Evolutionary conservation across 495 filamentous ascomycete genomes (phyloP), one percentile per base, ranked within the genome.

Genomic region (Penicillium daleae): DNA sequence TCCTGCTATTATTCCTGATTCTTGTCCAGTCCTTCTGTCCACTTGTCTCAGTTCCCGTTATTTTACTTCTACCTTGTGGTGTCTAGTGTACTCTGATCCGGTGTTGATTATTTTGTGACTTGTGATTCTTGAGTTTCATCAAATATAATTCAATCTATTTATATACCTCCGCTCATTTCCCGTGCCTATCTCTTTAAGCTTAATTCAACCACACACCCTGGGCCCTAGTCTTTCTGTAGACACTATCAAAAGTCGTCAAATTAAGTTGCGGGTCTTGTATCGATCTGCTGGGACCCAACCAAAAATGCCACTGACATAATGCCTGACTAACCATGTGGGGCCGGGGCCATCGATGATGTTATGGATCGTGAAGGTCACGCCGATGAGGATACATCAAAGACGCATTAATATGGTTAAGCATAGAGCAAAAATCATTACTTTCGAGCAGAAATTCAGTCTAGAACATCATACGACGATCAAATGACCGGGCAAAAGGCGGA

Each of bases 311-410:
- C 24, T 55, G 59, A 61, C 59, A 51, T 61, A 49, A 61, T 55
- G 35, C 24, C 27, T 61, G 39, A 56, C 54, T 56, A 56, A 49
- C 40, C 56, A 39, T 35, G 57, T 59, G 42, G 60, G 40, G 40
- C 46, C 48, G 19, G n/a, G 32, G 32, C 54, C 44, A 46, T 44
- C 29, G 53, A 65, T 65, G 63, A 65, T 65, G 63, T 26, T 35
- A 60, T 64, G 56, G 56, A 64, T 52, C 40, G 46, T 32, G 54
- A 44, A 13, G 31, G n/a, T 52, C n/a, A 24, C 6, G 51, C 6
- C 51, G 33, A 17, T 22, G 21, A 29, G 7, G 26, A 15, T 50
- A 8, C 13, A 17, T 6, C 13, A n/a, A 29, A 50, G 46, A n/a
- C 1, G 15, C 10, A 12, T 29, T 22, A 2, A 22, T 21, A 7